Percentiles rank a stretch among this genome's conserved stretches.
Evolutionary conservation across 2,329 filamentous ascomycete species (phyloP).

Genomic region (Penicillium aurantiogriseum): DNA sequence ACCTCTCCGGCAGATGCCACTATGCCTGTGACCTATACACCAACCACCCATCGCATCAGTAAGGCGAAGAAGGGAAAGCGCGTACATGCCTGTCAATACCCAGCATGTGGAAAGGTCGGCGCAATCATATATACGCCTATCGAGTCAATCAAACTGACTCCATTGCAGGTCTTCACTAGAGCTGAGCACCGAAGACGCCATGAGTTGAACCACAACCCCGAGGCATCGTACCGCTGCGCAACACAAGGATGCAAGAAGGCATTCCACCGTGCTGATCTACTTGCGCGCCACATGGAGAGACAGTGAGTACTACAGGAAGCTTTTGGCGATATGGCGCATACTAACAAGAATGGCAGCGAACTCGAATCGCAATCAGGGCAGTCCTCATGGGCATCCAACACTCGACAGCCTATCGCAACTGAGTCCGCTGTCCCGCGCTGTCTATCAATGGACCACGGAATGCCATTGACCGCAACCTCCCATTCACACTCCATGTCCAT

Average conservation of each 20-base stretch:
- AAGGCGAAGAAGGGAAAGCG: conserved; percentile 55
- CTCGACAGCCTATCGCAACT: conserved; percentile 22
- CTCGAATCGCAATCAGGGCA: conserved; percentile 37
- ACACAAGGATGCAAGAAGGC: conserved; percentile 47
- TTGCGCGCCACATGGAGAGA: conserved; percentile 51
- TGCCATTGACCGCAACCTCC: conserved; percentile 28
- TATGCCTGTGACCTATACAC: conserved; percentile 46
- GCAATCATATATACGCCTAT: conserved; percentile 4
- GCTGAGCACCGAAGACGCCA: conserved; percentile 51
- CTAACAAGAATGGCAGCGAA: conserved; percentile 30
- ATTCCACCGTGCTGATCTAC: conserved; percentile 49
- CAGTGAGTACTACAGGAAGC: conserved; percentile 40
- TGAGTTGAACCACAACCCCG: conserved; percentile 52
- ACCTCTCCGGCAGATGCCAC: conserved; percentile 32
- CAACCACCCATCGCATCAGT: conserved; percentile 51
- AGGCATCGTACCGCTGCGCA: conserved; percentile 46
- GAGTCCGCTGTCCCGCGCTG: conserved; percentile 25
- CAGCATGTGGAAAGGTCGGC: conserved; percentile 49
- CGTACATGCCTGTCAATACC: conserved; percentile 49
- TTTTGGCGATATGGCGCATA: background rate
- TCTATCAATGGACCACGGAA: conserved; percentile 23
- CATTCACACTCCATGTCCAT: conserved; percentile 38
- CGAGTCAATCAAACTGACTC: conserved; percentile 11
- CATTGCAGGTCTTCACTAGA: conserved; percentile 48
- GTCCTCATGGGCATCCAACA: conserved; percentile 28